These are phyloP conservation scores for Citrus mangshanensis DNA, from an alignment of 345 rosid genomes.

Conservation along the genomic window DNA sequence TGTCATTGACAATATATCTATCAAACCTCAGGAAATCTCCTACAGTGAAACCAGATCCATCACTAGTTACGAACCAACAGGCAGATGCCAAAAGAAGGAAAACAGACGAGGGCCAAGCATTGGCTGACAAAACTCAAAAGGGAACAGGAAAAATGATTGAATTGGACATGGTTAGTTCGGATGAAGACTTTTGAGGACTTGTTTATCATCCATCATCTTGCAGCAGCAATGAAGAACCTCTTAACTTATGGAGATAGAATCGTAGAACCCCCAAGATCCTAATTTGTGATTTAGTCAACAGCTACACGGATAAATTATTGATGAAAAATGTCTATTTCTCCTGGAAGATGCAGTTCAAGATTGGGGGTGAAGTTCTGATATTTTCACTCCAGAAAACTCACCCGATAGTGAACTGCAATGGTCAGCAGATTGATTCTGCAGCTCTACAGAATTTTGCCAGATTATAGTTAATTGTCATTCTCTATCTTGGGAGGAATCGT, in stretches of 20 bases:
- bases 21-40: conserved; percentile 52
- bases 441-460: background rate
- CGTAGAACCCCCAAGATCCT: background rate
- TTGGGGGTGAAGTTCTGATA: background rate
- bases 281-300: background rate
- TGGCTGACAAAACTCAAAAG: conserved; percentile 22
- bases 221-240: background rate
- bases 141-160: conserved; percentile 61
- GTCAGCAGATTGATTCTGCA: background rate
- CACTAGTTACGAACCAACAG: conserved; percentile 17
- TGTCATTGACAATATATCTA: conserved; percentile 15
- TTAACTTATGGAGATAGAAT: background rate
- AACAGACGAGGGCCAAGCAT: conserved; percentile 25
- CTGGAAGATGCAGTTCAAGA: background rate
- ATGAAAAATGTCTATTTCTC: background rate
- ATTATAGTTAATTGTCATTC: background rate
- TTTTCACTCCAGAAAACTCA: background rate
- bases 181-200: conserved; percentile 48
- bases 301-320: background rate
- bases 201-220: background rate
- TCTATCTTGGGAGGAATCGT: background rate
- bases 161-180: conserved; percentile 61
- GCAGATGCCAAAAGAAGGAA: conserved; percentile 47
- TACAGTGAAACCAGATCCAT: conserved; percentile 31
- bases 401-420: background rate